Conservation (phyloP, 805 yeast species). For the Kuraishia ogatae region DNA sequence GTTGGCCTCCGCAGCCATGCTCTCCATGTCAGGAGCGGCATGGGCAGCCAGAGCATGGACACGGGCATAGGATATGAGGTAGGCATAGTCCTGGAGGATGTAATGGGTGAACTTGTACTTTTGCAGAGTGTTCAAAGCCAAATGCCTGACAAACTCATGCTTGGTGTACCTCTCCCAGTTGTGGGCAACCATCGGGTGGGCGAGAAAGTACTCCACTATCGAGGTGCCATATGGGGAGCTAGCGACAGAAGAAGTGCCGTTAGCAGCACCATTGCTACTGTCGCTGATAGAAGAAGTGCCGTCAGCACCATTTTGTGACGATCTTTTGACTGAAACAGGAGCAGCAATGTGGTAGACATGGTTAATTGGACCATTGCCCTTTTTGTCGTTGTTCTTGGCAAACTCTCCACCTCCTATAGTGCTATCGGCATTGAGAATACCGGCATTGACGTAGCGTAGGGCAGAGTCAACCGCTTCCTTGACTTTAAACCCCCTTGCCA, state of each 20-base stretch:
- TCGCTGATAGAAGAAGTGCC: no score
- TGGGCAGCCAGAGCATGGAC: constrained; percentile 58
- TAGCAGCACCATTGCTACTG: constrained; percentile 1
- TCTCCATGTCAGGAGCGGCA: constrained; percentile 46
- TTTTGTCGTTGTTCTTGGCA: not conserved
- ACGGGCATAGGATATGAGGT: constrained; percentile 58
- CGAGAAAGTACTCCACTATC: constrained; percentile 40
- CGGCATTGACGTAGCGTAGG: constrained; percentile 59
- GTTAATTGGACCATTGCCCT: constrained; percentile 61
- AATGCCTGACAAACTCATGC: constrained; percentile 50
- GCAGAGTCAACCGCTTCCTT: constrained; percentile 43
- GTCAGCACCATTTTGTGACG: no score
- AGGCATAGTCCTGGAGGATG: constrained; percentile 59
- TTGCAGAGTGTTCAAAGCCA: constrained; percentile 45
- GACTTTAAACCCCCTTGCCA: constrained; percentile 47
- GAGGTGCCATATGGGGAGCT: not conserved
- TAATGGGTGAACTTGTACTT: constrained; percentile 34
- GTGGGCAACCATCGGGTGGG: constrained; percentile 45
- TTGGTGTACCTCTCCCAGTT: constrained; percentile 51
- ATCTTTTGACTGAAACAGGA: constrained; percentile 8
- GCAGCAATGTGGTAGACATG: constrained; percentile 37
- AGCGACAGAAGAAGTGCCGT: constrained; percentile 12
- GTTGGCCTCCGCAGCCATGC: constrained; percentile 38
- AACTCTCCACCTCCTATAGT: constrained; percentile 32
- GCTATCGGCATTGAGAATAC: constrained; percentile 36